phyloP scores from a whole-genome alignment of 2,329 filamentous ascomycete species.

The Didymella pomorum region DNA sequence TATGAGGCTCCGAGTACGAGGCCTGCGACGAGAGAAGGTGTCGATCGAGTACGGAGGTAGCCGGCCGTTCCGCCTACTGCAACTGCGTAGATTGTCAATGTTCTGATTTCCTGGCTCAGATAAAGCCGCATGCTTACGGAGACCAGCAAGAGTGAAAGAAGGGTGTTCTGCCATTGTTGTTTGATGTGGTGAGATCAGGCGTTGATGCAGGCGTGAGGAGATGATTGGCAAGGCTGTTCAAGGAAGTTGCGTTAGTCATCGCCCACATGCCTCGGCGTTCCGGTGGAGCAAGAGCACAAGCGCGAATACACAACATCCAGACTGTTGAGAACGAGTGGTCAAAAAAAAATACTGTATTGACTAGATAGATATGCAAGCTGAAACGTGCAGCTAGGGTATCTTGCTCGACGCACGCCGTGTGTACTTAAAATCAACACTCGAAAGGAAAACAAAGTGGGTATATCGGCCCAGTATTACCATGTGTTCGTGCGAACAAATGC shows the following conservation, averaged over 20 bases:
- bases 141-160: constrained; percentile 40
- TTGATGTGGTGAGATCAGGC: background rate
- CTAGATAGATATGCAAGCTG: background rate
- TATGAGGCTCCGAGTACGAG: constrained; percentile 38
- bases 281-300: background rate
- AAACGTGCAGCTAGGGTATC: constrained; percentile 14
- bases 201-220: background rate
- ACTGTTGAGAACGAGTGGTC: no score
- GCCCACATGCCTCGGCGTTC: constrained; percentile 5
- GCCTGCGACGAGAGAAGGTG: constrained; percentile 39
- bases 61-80: constrained; percentile 40
- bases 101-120: background rate
- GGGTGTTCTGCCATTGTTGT: constrained; percentile 40
- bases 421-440: constrained; percentile 2
- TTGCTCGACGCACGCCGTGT: constrained; percentile 12
- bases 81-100: constrained; percentile 27
- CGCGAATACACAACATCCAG: background rate
- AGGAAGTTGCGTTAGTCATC: constrained; percentile 8
- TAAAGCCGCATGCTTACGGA: constrained; percentile 26
- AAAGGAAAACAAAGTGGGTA: background rate
- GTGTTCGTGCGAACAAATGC: background rate
- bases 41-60: constrained; percentile 40
- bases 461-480: background rate
- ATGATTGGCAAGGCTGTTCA: constrained; percentile 1
- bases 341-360: background rate